phyloP scores from a whole-genome alignment of 768 basidiomycete genomes.

The Astraeus odoratus region DNA sequence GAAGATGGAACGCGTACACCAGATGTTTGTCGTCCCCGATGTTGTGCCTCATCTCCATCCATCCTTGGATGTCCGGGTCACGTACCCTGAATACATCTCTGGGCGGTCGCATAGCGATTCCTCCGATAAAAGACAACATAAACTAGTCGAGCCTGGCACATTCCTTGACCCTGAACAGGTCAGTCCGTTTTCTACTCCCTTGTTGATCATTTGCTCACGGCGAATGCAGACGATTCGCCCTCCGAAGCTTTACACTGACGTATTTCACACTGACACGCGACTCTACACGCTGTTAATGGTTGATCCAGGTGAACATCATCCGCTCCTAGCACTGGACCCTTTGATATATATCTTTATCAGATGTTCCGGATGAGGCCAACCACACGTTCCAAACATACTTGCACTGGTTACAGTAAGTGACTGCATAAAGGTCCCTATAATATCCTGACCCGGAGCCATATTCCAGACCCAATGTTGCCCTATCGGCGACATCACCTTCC shows the following conservation, averaged over 20 bases:
- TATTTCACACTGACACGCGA: conserved; percentile 75
- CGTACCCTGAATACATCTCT: conserved; percentile 36
- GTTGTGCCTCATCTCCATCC: conserved; percentile 67
- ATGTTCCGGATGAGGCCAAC: conserved; percentile 71
- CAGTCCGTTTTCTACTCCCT: conserved; percentile 7
- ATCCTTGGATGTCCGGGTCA: conserved; percentile 65
- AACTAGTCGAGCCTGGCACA: conserved; percentile 61
- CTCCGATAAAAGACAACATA: conserved; percentile 20
- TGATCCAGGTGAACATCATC: conserved; percentile 63
- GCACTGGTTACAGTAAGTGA: conserved; percentile 78
- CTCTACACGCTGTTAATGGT: conserved; percentile 86
- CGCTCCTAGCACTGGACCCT: neutral
- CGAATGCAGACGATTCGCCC: conserved; percentile 45
- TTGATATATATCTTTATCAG: conserved; percentile 31
- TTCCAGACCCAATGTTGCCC: conserved; percentile 71
- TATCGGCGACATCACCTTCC: conserved; percentile 50
- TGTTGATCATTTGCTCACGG: conserved; percentile 4
- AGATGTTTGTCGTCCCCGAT: conserved; percentile 90
- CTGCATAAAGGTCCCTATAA: neutral
- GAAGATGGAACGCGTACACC: conserved; percentile 89
- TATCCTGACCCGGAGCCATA: conserved; percentile 1
- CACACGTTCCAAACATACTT: conserved; percentile 64
- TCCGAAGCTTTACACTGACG: conserved; percentile 63
- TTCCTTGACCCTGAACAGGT: conserved; percentile 68
- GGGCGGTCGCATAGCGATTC: conserved; percentile 8